Evolutionary conservation across 2,329 filamentous ascomycete genomes (phyloP).

Genomic region (Mycosphaerelloides madeirae): DNA sequence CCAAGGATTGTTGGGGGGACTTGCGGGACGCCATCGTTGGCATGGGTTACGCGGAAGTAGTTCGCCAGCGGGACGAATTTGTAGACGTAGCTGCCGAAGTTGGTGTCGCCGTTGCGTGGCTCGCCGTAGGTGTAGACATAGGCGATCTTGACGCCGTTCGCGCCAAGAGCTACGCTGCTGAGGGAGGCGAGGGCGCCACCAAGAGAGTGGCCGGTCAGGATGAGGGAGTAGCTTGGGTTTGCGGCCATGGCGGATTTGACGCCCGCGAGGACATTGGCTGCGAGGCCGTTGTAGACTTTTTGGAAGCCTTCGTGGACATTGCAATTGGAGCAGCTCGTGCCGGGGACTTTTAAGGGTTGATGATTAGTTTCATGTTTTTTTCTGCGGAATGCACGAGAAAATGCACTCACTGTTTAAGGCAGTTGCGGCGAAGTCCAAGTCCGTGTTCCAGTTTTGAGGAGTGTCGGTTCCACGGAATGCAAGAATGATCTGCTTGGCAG

Average conservation of each 20-base stretch:
- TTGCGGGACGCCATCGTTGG: slow-evolving; percentile 62
- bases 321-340: slow-evolving; percentile 43
- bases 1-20: slow-evolving; percentile 58
- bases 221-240: slow-evolving; percentile 47
- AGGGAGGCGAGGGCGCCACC: slow-evolving; percentile 62
- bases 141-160: slow-evolving; percentile 41
- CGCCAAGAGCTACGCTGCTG: slow-evolving; percentile 54
- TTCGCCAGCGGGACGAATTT: slow-evolving; percentile 43
- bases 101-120: slow-evolving; percentile 59
- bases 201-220: slow-evolving; percentile 65
- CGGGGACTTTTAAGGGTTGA: slow-evolving; percentile 9
- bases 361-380: no score
- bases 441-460: slow-evolving; percentile 58
- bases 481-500: slow-evolving; percentile 50
- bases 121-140: slow-evolving; percentile 58
- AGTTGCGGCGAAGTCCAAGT: slow-evolving; percentile 44
- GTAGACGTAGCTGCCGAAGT: slow-evolving; percentile 52
- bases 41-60: slow-evolving; percentile 63
- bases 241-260: slow-evolving; percentile 42
- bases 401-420: slow-evolving; percentile 27
- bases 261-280: slow-evolving; percentile 38
- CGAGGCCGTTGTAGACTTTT: slow-evolving; percentile 54
- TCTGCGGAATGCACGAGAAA: no score
- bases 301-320: slow-evolving; percentile 56
- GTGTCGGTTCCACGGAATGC: slow-evolving; percentile 57